Evolutionary conservation across 306 rosid genomes (phyloP).

Genomic region (Cajanus cajan): DNA sequence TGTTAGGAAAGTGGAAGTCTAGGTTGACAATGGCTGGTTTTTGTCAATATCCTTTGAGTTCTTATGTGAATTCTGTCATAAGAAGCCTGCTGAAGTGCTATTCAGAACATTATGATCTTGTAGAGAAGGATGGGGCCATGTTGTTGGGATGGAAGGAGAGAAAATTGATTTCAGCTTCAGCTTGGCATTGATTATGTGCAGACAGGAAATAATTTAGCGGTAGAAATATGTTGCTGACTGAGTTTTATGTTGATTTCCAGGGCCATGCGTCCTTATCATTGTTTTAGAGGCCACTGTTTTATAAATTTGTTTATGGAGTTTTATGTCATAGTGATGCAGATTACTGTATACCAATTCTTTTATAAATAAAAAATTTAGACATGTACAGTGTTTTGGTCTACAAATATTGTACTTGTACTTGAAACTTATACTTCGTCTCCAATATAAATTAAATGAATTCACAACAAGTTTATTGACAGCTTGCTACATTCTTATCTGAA

Average conservation of each 20-base stretch:
- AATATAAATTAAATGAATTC: background rate
- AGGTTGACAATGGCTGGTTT: constrained; percentile 92
- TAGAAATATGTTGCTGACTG: background rate
- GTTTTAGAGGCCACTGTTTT: background rate
- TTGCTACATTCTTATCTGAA: background rate
- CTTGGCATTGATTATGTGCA: constrained; percentile 59
- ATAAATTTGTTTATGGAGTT: background rate
- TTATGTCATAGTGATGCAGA: background rate
- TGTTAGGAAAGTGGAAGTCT: constrained; percentile 84
- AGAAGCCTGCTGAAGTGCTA: constrained; percentile 56
- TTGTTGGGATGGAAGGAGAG: constrained; percentile 80
- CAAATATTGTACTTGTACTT: background rate
- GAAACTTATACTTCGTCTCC: background rate
- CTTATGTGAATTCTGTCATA: constrained; percentile 70
- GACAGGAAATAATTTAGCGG: constrained; percentile 13
- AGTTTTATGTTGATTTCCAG: background rate
- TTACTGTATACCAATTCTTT: constrained; percentile 4
- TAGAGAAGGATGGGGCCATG: constrained; percentile 79
- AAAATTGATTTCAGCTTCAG: constrained; percentile 80
- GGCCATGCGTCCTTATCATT: background rate
- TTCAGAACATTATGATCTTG: constrained; percentile 69
- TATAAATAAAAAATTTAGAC: background rate
- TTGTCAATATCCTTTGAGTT: constrained; percentile 60
- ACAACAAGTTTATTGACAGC: background rate
- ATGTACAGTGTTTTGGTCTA: background rate